phyloP scores from a whole-genome alignment of 2,329 filamentous ascomycete genomes.

The Fusarium succisae region DNA sequence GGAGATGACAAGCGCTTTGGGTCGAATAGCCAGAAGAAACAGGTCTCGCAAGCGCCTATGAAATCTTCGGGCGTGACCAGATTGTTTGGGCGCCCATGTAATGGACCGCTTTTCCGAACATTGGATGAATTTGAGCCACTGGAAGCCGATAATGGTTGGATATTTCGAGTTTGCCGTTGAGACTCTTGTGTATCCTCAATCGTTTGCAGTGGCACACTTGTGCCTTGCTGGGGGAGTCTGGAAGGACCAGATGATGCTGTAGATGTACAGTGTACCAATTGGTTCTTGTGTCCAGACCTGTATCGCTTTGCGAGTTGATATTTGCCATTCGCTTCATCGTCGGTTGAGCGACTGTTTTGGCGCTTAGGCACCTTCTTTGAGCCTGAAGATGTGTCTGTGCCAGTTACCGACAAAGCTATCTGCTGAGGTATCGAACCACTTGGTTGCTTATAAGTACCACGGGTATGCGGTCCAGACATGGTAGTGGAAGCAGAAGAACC shows the following conservation, averaged over 20 bases:
- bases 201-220: neutral
- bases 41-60: constrained; percentile 9
- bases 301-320: constrained; percentile 7
- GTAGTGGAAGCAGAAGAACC: neutral
- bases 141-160: neutral
- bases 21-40: constrained; percentile 22
- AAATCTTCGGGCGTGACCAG: constrained; percentile 10
- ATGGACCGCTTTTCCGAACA: neutral
- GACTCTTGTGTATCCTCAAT: neutral
- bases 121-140: neutral
- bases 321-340: constrained; percentile 17
- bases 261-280: neutral
- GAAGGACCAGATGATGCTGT: neutral
- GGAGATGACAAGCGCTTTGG: constrained; percentile 6
- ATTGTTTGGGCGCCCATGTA: neutral
- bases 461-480: neutral
- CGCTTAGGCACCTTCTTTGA: constrained; percentile 25
- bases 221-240: neutral
- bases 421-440: neutral
- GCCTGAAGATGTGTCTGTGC: constrained; percentile 2
- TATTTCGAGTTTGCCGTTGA: neutral
- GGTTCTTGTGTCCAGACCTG: neutral
- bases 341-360: constrained; percentile 26
- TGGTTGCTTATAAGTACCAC: neutral
- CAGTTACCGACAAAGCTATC: neutral